Evolutionary conservation across 1,284 basidiomycete genomes (phyloP).

Genomic region (Malassezia obtusa): DNA sequence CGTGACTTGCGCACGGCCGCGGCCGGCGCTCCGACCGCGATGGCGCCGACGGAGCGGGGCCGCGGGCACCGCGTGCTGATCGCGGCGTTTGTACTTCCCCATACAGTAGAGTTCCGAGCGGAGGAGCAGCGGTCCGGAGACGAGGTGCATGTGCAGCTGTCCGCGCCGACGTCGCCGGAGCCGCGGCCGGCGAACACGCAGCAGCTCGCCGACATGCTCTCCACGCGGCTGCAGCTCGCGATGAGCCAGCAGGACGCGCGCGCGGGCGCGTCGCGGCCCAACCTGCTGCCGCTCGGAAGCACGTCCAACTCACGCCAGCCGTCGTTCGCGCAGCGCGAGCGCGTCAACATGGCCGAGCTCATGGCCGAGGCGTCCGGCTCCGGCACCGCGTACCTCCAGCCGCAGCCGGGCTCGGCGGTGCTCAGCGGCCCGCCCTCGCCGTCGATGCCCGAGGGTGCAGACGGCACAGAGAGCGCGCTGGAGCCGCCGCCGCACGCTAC

Average conservation of each 20-base stretch:
- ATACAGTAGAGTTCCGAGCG: slow-evolving; percentile 30
- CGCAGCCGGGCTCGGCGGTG: slow-evolving; percentile 1
- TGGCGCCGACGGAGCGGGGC: not conserved
- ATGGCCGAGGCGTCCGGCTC: slow-evolving; percentile 32
- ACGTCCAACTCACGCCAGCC: slow-evolving; percentile 13
- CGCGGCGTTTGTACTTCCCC: slow-evolving; percentile 39
- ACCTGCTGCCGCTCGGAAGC: not conserved
- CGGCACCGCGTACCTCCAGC: not conserved
- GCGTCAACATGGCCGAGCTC: slow-evolving; percentile 37
- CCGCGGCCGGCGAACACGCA: slow-evolving; percentile 15
- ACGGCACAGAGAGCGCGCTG: slow-evolving; percentile 14
- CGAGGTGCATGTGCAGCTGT: not conserved
- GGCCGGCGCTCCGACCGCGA: not conserved
- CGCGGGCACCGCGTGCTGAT: slow-evolving; percentile 31
- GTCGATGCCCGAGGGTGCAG: not conserved
- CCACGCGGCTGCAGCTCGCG: slow-evolving; percentile 24
- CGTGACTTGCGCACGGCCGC: not conserved
- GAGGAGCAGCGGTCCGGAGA: slow-evolving; percentile 21
- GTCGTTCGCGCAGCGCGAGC: slow-evolving; percentile 25
- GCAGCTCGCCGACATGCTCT: slow-evolving; percentile 30
- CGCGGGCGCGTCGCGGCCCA: not conserved
- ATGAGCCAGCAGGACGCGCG: slow-evolving; percentile 11
- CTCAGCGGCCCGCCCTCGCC: slow-evolving; percentile 27
- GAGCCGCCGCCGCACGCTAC: slow-evolving; percentile 19
- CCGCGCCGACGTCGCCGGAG: slow-evolving; percentile 21